Percentiles rank a stretch among this genome's conserved stretches.
Conservation (phyloP, 768 basidiomycete species). For the Lactifluus echinatus region DNA sequence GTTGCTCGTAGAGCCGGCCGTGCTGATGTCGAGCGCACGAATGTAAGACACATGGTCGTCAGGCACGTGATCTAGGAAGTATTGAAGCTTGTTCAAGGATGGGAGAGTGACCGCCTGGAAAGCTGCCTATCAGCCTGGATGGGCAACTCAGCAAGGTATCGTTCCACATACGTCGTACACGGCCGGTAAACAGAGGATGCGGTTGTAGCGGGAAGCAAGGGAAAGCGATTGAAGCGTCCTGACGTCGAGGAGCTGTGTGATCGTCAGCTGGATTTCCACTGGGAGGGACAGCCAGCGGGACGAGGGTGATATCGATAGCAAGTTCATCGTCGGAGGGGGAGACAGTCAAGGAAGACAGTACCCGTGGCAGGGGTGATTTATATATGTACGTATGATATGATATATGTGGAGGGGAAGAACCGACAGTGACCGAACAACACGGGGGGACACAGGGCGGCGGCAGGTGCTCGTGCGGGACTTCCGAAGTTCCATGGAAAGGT, state of each 20-base stretch:
- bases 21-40: constrained; percentile 17
- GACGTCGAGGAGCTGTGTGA: constrained; percentile 17
- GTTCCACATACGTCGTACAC: constrained; percentile 14
- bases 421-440: constrained; percentile 14
- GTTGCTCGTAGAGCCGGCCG: not conserved
- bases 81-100: constrained; percentile 11
- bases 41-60: constrained; percentile 10
- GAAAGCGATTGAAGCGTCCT: constrained; percentile 15
- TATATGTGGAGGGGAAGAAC: constrained; percentile 4
- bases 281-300: constrained; percentile 16
- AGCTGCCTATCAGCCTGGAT: not conserved
- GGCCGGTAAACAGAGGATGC: constrained; percentile 12
- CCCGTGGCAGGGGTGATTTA: too few relatives aligned
- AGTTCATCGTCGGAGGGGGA: not conserved
- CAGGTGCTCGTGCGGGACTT: not conserved
- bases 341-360: too few relatives aligned
- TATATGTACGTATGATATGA: constrained; percentile 12
- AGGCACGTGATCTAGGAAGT: constrained; percentile 18
- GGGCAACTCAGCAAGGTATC: not conserved
- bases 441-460: constrained; percentile 9
- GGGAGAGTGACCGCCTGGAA: constrained; percentile 13
- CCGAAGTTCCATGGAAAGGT: constrained; percentile 13
- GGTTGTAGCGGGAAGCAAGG: not conserved
- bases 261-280: constrained; percentile 15
- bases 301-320: not conserved